Evolutionary conservation across 305 asterid genomes (phyloP), one percentile per base, ranked within the genome.

Genomic region (Ilex paraguariensis): DNA sequence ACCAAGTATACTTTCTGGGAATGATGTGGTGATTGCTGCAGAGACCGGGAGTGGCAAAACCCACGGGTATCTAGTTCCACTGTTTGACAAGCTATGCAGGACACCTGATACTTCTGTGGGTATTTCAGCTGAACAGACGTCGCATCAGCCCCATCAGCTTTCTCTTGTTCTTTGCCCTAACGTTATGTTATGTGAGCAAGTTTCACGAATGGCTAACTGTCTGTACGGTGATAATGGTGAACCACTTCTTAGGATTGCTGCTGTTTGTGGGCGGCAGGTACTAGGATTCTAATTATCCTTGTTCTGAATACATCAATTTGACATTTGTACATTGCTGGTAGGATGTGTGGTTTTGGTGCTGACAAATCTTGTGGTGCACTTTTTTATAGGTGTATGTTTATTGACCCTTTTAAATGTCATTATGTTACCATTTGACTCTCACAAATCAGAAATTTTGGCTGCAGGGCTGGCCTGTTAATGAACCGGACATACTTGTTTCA

Each of bases 41-140:
- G 98, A 89, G 84, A 91, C 97, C 10, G 97, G 98, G 57, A 88
- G 95, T 67, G 96, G 98, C 15, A 88, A 91, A 81, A 91, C 98
- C 40, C 94, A 92, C 70, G 97, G 96, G 33, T 92, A 92, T 81
- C 83, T 92, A 52, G 87, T 92, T 72, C 98, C 96, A 10, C 71
- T 92, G 68, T 66, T 92, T 63, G 84, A 92, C 56, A 87, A 72
- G 73, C 58, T 92, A 74, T 78, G 79, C 66, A 70, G 75, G 68
- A 65, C 63, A 10, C 36, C 48, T 31, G 78, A 81, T 70, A 70
- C 40, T 46, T 54, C 79, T 13, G 77, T 69, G 70, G 73, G 60
- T 71, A 62, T 62, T 63, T 31, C 42, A 60, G 71, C 74, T 54
- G 82, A 77, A 61, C 59, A 39, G 51, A 75, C 64, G 66, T 59